These are phyloP conservation scores for Debaryomyces fabryi DNA, from an alignment of 1,139 yeast genomes.

Conservation along the genomic window DNA sequence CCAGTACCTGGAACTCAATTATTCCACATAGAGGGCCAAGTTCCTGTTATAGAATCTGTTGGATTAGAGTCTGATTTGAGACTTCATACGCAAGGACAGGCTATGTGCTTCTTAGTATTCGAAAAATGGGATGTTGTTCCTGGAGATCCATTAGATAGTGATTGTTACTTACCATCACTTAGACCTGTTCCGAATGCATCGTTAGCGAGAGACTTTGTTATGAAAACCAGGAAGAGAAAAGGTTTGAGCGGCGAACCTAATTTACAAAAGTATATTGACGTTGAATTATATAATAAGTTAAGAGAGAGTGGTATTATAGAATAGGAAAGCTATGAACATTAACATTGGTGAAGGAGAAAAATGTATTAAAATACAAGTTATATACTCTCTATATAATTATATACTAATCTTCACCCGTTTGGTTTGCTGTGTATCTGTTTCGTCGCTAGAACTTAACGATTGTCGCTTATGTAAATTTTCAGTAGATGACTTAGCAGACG, in stretches of 20 bases:
- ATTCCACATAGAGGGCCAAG: conserved; percentile 57
- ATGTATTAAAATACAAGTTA: not conserved
- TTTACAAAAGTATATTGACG: conserved; percentile 69
- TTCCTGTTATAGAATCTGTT: conserved; percentile 89
- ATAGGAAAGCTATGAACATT: not conserved
- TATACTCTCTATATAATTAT: conserved; percentile 9
- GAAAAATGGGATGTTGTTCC: conserved; percentile 80
- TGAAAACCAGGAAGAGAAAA: conserved; percentile 86
- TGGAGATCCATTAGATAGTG: conserved; percentile 84
- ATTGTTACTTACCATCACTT: conserved; percentile 64
- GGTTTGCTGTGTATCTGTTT: not conserved
- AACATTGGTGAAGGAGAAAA: not conserved
- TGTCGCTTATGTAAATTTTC: not conserved
- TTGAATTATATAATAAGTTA: conserved; percentile 56
- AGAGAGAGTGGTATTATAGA: conserved; percentile 44
- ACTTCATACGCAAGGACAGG: conserved; percentile 76
- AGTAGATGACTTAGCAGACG: not conserved
- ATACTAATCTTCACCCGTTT: conserved; percentile 2
- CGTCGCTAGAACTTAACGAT: not conserved
- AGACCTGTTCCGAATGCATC: conserved; percentile 72
- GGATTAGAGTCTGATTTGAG: conserved; percentile 89
- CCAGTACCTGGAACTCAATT: conserved; percentile 80
- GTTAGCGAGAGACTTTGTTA: conserved; percentile 83
- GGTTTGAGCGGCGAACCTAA: conserved; percentile 83
- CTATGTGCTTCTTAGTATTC: conserved; percentile 68